Evolutionary conservation across 2,329 filamentous ascomycete species (phyloP), one percentile per base, ranked within the genome.

Genomic region (Annulohypoxylon truncatum): DNA sequence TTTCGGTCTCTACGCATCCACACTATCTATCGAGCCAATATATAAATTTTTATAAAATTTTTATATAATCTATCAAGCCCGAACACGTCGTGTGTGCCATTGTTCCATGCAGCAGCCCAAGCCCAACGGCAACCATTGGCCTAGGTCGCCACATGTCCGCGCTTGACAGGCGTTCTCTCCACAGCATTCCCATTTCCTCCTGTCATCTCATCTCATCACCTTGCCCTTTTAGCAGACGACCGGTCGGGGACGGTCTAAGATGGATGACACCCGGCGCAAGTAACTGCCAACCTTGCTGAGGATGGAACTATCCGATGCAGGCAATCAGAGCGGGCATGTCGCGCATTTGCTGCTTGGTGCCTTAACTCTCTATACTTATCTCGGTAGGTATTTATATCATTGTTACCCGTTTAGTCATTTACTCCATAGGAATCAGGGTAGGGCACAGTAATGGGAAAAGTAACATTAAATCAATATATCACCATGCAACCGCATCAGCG

Each of bases 81-180:
- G 57, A 53, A 59, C 64, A 67, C 67, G 64, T 67, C 46, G 59
- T 7, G 38, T 48, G 46, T 52, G 51, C 42, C 56, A 64, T 61
- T 46, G 40, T n/a, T 59, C 40, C 42, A 51, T 52, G 53, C 61
- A n/a, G 44, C 35, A 38, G 50, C 52, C 60, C 61, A 60, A 42
- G 50, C 52, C 62, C 61, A 60, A 42, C 38, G 9, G 15, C 38
- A 20, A 38, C 61, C 55, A 66, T 66, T 61, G 64, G 64, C 53
- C 55, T 15, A 40, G 33, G 47, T 67, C n/a, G 67, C 69, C 68
- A 71, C 69, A 67, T 71, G 69, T 67, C 61, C 64, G 44, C 31
- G 61, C 59, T 64, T 67, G 52, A 71, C 46, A 67, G 65, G 64
- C 53, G 26, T 2, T n/a, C 24, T 52, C 42, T 29, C 31, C 51